Evolutionary conservation across 73 alveolate genomes (phyloP), one percentile per base, ranked within the genome.

Genomic region (Symbiodinium natans): DNA sequence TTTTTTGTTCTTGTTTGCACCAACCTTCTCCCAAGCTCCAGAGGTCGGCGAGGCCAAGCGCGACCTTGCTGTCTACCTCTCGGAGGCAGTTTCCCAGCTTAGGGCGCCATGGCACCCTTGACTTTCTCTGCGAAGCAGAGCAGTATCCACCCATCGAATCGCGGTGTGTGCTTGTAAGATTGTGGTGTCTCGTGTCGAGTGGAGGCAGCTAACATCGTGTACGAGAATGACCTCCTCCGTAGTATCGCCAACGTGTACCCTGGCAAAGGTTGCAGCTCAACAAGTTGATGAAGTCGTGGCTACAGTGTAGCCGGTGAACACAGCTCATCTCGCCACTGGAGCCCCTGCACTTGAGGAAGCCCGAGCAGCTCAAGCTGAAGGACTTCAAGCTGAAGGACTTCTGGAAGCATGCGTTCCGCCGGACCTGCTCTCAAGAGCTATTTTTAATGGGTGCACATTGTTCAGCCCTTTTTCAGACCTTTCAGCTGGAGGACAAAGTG

Each of bases 11-110:
- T n/a, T n/a, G n/a, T n/a, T n/a, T n/a, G n/a, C n/a, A n/a, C n/a
- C n/a, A n/a, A n/a, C n/a, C n/a, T n/a, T n/a, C n/a, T 46, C 59
- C 17, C 36, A 29, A 9, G 38, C 36, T 23, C 27, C 36, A 17
- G 73, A 92, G 98, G 98, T 92, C 13, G 98, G 56, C 13, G 98
- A 92, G 46, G 98, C 98, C 56, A 92, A 92, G 68, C 98, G 98
- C 11, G 98, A 92, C 36, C 85, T 92, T 40, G 82, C 98, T 42
- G 31, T 25, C 82, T 92, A 92, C 84, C 92, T 92, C 46, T 92
- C 98, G 15, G 98, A 92, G 92, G 97, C 97, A n/a, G n/a, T 48
- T 17, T 8, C 8, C 23, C 63, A 17, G n/a, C n/a, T n/a, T n/a
- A n/a, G n/a, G n/a, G n/a, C n/a, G 13, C 59, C 6, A 46, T 46